Evolutionary conservation across 176 grass and related monocot genomes (phyloP), one percentile per base, ranked within the genome.

Genomic region (Thinopyrum elongatum): DNA sequence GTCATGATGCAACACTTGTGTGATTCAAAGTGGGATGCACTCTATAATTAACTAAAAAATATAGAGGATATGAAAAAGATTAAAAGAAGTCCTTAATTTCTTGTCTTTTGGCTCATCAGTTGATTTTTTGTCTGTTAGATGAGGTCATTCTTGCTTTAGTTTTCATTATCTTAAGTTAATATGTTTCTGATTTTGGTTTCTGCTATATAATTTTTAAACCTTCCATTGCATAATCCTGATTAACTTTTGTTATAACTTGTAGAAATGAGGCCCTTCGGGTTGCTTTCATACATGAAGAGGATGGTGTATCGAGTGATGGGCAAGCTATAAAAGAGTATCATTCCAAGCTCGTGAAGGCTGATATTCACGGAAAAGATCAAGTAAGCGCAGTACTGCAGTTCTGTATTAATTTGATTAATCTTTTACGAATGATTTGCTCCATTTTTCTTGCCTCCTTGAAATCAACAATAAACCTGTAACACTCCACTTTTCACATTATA

Each of bases 241-340:
- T 14, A 7, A 31, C 5, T 85, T 86, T 84, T 77, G 6, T 76
- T 83, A 46, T 83, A 33, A 62, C 66, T 71, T 90, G 65, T 86
- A 98, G 96, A 86, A 95, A 98, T 41, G 96, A 98, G 87, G 93
- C 93, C 70, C 91, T 98, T 84, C 87, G 96, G 26, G 90, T 98
- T 82, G 96, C 96, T 83, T 98, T 98, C 88, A 98, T 98, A 92
- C 93, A 98, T 35, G 88, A 87, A 67, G 92, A 95, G 77, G 96
- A 95, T 65, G 73, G 12, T 49, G 41, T 79, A 72, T 76, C 42
- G 30, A 71, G 64, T 16, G 85, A 88, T 79, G 91, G 93, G 2
- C 64, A 19, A 29, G 10, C 77, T 29, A 75, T 58, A 70, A 92
- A 90, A 85, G 96, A 98, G 35, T 98, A 92, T 65, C 92, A 92